These are phyloP conservation scores for Boletus rubescentipes DNA, from an alignment of 768 basidiomycete species.

Conservation along the genomic window DNA sequence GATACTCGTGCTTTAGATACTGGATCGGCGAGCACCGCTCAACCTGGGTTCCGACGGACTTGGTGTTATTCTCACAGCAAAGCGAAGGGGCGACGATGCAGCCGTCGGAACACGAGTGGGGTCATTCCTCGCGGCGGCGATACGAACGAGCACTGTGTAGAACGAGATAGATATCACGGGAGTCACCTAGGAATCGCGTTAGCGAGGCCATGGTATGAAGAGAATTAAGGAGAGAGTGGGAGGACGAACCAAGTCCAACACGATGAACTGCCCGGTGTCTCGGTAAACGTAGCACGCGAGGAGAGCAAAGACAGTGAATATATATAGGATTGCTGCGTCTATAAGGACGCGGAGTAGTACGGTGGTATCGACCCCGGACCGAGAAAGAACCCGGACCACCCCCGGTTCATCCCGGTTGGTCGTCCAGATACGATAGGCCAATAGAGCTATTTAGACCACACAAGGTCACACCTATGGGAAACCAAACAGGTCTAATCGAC, in stretches of 20 bases:
- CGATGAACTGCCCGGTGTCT: constrained; percentile 7
- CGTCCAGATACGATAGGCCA: constrained; percentile 20
- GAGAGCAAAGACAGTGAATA: constrained; percentile 11
- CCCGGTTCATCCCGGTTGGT: constrained; percentile 5
- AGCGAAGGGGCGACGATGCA: constrained; percentile 15
- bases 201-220: not conserved
- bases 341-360: constrained; percentile 17
- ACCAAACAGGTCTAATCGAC: not conserved
- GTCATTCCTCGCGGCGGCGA: constrained; percentile 14
- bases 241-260: constrained; percentile 23
- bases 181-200: constrained; percentile 9
- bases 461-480: not conserved
- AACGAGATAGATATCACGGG: constrained; percentile 24
- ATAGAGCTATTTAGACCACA: constrained; percentile 2
- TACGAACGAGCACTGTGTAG: constrained; percentile 17
- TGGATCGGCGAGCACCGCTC: constrained; percentile 12
- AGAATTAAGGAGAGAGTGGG: not conserved
- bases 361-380: not conserved
- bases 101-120: not conserved
- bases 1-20: constrained; percentile 5
- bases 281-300: constrained; percentile 11
- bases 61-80: constrained; percentile 4
- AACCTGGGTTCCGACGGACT: constrained; percentile 3
- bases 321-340: constrained; percentile 18
- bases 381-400: constrained; percentile 11